Evolutionary conservation across 805 yeast species (phyloP), one percentile per base, ranked within the genome.

Genomic region (Kodamaea neixiangensis): DNA sequence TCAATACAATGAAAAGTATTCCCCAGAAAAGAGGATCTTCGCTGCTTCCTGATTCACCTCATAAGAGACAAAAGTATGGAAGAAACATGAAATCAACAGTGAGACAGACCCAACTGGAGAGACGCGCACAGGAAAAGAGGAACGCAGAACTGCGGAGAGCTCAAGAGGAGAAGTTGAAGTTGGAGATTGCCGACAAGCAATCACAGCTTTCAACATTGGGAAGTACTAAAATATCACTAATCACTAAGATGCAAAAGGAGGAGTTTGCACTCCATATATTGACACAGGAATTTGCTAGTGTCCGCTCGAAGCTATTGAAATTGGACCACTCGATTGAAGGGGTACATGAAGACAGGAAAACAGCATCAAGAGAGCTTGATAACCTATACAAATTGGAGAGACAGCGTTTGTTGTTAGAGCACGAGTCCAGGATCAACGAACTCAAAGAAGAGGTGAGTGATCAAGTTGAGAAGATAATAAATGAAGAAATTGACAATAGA

Each of bases 381-480:
- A 25, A 49, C 17, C 18, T 15, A n/a, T 53, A 45, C 34, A 50
- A 42, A 9, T 20, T 55, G 34, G 51, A 49, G 18, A 46, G 42
- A 42, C 54, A 53, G 29, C 46, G 49, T 6, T 50, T 68, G 18
- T 56, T 59, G 15, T 51, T 59, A 18, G 62, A 65, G 34, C 69
- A 56, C 46, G 65, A 64, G 13, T 44, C 62, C n/a, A 53, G 59
- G 4, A 53, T 59, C 17, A 62, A 65, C 42, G 58, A 63, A 21
- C 56, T 71, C 22, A 71, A 69, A 47, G 72, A 69, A 42, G 51
- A 47, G 5, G 60, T 65, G 10, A 54, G 63, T 1, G 51, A 44
- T 0, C 66, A 76, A 57, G 69, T 81, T 1, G 79, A 79, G 38
- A 49, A 58, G 1, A 53, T 76, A 5, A 67, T 77, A 31, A 58